Percentiles rank a stretch among this genome's conserved stretches.
These are phyloP conservation scores for Trichoderma atroviride DNA, from an alignment of 2,329 filamentous ascomycete genomes.

Conservation along the genomic window DNA sequence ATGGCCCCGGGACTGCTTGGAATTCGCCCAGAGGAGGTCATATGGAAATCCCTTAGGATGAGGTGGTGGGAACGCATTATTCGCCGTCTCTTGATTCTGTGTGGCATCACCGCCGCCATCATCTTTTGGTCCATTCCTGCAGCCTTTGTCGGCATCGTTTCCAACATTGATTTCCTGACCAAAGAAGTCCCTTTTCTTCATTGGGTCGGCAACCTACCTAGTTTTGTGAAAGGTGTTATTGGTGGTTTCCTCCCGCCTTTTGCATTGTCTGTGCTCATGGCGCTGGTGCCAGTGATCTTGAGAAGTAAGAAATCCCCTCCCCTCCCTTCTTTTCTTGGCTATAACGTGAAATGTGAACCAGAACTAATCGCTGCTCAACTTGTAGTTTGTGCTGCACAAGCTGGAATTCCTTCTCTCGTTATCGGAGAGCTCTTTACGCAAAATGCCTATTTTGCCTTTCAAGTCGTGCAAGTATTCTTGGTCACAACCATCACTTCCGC, in stretches of 20 bases:
- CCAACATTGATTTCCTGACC: constrained; percentile 75
- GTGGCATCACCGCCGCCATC: constrained; percentile 75
- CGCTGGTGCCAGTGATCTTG: constrained; percentile 80
- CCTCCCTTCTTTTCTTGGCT: background rate
- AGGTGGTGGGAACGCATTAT: constrained; percentile 84
- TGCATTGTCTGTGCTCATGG: constrained; percentile 80
- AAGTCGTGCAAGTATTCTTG: constrained; percentile 89
- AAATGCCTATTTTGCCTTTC: constrained; percentile 88
- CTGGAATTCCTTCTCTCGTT: constrained; percentile 78
- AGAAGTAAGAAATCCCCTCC: constrained; percentile 46
- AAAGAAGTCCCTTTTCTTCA: constrained; percentile 68
- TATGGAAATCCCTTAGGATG: constrained; percentile 84
- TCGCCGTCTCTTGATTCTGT: constrained; percentile 67
- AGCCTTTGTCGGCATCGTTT: constrained; percentile 80
- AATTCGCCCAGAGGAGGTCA: constrained; percentile 76
- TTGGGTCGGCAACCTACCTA: constrained; percentile 73
- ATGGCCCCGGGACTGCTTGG: constrained; percentile 87
- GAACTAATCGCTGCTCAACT: background rate
- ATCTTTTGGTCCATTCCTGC: constrained; percentile 83
- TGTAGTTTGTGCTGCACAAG: constrained; percentile 71
- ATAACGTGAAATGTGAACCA: background rate
- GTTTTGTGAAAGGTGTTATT: constrained; percentile 75
- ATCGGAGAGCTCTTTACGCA: constrained; percentile 87
- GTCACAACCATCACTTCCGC: constrained; percentile 82
- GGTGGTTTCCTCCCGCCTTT: constrained; percentile 82